Conservation (phyloP, 1,139 yeast genomes). For the Saccharomyces pastorianus region DNA sequence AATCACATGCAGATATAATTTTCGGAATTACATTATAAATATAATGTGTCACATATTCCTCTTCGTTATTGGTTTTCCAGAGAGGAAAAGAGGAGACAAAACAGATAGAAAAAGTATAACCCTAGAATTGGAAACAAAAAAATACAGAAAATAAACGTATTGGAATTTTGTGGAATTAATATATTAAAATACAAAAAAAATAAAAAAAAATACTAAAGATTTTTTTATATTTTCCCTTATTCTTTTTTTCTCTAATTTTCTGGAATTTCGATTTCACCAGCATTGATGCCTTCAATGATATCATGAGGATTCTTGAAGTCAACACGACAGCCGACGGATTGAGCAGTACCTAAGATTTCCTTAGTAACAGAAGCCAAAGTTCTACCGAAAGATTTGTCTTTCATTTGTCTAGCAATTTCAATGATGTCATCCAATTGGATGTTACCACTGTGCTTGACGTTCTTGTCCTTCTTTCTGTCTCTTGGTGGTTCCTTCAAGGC, state of each 20-base stretch:
- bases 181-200: neutral
- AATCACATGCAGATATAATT: neutral
- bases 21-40: neutral
- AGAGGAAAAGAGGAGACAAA: neutral
- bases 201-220: neutral
- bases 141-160: neutral
- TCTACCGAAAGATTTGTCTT: constrained; percentile 96
- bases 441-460: constrained; percentile 99
- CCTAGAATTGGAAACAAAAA: neutral
- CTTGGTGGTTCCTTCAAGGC: constrained; percentile 99
- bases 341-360: constrained; percentile 99
- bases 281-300: constrained; percentile 94
- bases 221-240: neutral
- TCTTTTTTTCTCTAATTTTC: constrained; percentile 47
- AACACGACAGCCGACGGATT: constrained; percentile 98
- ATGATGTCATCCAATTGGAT: constrained; percentile 92
- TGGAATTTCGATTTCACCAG: constrained; percentile 96
- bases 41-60: neutral
- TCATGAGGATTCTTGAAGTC: constrained; percentile 99
- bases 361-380: constrained; percentile 92
- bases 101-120: neutral
- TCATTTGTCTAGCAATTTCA: constrained; percentile 97
- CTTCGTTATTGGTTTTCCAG: neutral
- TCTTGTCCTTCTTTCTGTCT: constrained; percentile 99
- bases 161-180: neutral